phyloP scores from a whole-genome alignment of 331 rosid species.

The Telfairia occidentalis region DNA sequence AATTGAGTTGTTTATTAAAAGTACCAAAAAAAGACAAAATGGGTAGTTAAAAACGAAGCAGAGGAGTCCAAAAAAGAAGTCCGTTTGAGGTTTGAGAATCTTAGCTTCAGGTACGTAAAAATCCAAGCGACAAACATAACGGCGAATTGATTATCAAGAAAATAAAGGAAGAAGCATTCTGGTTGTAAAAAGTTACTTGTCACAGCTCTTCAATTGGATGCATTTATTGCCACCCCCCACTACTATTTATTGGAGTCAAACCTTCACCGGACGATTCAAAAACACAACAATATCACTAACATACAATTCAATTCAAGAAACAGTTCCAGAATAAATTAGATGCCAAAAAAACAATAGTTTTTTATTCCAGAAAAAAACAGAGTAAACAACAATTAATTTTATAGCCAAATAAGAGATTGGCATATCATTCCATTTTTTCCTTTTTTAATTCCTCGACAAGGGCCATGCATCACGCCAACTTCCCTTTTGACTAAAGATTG shows the following conservation, averaged over 20 bases:
- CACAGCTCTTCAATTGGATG: slow-evolving; percentile 8
- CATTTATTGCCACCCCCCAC: slow-evolving; percentile 16
- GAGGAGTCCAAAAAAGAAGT: neutral
- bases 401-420: neutral
- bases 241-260: neutral
- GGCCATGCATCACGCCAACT: slow-evolving; percentile 5
- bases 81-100: neutral
- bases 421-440: neutral
- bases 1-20: neutral
- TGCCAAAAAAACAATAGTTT: neutral
- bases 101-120: neutral
- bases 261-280: neutral
- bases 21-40: neutral
- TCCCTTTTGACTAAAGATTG: neutral
- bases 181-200: neutral
- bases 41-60: neutral
- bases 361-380: neutral
- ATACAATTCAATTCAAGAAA: neutral
- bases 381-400: neutral
- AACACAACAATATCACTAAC: neutral
- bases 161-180: neutral
- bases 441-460: neutral
- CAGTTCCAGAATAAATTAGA: neutral
- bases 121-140: neutral
- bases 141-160: neutral